Evolutionary conservation across 495 filamentous ascomycete genomes (phyloP), one percentile per base, ranked within the genome.

Genomic region (Parachaetomium inaequale): DNA sequence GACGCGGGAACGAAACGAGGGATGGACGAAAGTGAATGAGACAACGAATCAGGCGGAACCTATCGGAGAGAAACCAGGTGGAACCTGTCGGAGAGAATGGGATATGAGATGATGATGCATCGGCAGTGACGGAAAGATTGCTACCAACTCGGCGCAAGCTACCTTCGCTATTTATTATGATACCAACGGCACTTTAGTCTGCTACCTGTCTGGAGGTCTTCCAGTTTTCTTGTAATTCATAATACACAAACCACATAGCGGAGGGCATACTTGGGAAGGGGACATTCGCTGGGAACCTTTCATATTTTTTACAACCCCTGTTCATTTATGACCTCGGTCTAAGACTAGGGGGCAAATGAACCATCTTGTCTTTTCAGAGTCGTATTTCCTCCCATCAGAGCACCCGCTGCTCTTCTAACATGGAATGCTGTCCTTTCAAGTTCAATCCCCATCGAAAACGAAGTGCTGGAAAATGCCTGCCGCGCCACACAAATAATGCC

Each of bases 121-220:
- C 15, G 26, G 25, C 26, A 5, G 52, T 12, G 52, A 31, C 6
- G 40, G 55, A 21, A 32, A 46, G 55, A 57, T 57, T 57, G 55
- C 52, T 10, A 25, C 55, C 32, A 50, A 28, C 45, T 59, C 31
- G 7, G 56, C 45, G 45, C 56, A 51, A 49, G 45, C 21, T 49
- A 49, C 23, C 45, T 19, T 23, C 52, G 26, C n/a, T 26, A 51
- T 53, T 23, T 34, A 34, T 25, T 25, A 55, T 53, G 53, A 56
- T 56, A 56, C 53, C 53, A 43, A 14, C 50, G 29, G 11, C 15
- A 56, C 23, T 21, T 38, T 42, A 56, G 23, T n/a, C 5, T 56
- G 4, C 19, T 42, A 42, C 19, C 31, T 43, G 23, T 7, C 38
- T 55, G 53, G 53, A 43, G 15, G 53, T 17, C 23, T 56, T 55